Percentiles rank a stretch among this genome's conserved stretches.
phyloP scores from a whole-genome alignment of 441 rosid species.

The Isatis lusitanica region DNA sequence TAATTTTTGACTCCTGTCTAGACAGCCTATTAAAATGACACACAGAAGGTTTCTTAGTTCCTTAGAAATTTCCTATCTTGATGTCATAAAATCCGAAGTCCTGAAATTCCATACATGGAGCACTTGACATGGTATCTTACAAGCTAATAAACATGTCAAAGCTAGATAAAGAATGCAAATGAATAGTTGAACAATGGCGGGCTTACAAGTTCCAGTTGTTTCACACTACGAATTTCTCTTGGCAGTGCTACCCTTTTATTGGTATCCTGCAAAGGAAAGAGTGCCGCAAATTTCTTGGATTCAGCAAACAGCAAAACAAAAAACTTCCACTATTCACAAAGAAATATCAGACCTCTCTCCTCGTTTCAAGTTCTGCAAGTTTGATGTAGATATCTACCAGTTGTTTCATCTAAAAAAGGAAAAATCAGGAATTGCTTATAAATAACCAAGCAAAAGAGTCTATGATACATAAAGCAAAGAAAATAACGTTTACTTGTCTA shows the following conservation, averaged over 20 bases:
- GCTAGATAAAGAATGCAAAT: conserved; percentile 25
- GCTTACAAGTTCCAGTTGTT: conserved; percentile 87
- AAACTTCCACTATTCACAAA: conserved; percentile 21
- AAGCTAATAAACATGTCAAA: conserved; percentile 5
- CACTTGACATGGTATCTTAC: conserved; percentile 6
- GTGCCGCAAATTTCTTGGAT: conserved; percentile 20
- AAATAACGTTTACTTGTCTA: conserved; percentile 54
- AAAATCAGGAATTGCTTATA: conserved; percentile 17
- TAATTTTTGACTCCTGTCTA: background rate
- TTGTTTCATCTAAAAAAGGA: conserved; percentile 74
- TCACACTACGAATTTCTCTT: conserved; percentile 87
- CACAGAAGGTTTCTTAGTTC: background rate
- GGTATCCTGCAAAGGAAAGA: conserved; percentile 60
- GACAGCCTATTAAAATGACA: conserved; percentile 13
- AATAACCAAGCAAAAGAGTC: background rate
- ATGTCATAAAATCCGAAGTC: background rate
- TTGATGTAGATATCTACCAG: conserved; percentile 96
- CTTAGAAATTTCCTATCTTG: background rate
- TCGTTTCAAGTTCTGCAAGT: conserved; percentile 96
- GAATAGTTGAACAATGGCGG: conserved; percentile 3
- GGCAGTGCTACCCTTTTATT: conserved; percentile 72
- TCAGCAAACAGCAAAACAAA: conserved; percentile 25
- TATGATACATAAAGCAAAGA: conserved; percentile 8
- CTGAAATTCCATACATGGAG: background rate
- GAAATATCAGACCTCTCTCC: conserved; percentile 76